Conservation (phyloP, 208 protist species). For the Trypanosoma mega region DNA sequence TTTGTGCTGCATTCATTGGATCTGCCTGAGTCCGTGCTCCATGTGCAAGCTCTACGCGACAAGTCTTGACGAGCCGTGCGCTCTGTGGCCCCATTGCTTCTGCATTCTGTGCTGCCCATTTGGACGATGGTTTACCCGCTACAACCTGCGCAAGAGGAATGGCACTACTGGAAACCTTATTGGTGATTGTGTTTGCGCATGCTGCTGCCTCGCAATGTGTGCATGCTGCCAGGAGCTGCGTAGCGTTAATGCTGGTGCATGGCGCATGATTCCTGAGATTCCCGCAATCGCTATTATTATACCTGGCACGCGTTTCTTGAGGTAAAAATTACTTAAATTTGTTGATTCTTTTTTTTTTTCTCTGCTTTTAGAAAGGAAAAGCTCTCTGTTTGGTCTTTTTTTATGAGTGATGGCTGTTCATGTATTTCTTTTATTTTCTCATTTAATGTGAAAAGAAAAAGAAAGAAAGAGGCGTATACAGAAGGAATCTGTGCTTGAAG, state of each 20-base stretch:
- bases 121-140: conserved; percentile 71
- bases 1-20: conserved; percentile 63
- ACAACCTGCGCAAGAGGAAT: conserved; percentile 81
- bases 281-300: conserved; percentile 37
- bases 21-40: conserved; percentile 39
- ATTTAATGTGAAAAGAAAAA: too few relatives aligned
- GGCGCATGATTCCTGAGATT: conserved; percentile 60
- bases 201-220: conserved; percentile 54
- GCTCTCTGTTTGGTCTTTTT: neutral
- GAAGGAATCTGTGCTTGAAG: too few relatives aligned
- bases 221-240: conserved; percentile 79
- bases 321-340: too few relatives aligned
- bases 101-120: conserved; percentile 61
- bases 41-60: conserved; percentile 72
- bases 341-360: conserved; percentile 21
- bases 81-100: conserved; percentile 70
- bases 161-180: conserved; percentile 72
- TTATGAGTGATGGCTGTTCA: conserved; percentile 2
- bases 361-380: neutral
- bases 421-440: conserved; percentile 11
- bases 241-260: conserved; percentile 44
- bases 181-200: conserved; percentile 72
- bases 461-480: too few relatives aligned
- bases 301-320: conserved; percentile 59
- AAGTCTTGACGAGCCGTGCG: conserved; percentile 58